Evolutionary conservation across 108 stramenopile genomes (phyloP), one percentile per base, ranked within the genome.

Genomic region (Chaetoceros tenuissimus): DNA sequence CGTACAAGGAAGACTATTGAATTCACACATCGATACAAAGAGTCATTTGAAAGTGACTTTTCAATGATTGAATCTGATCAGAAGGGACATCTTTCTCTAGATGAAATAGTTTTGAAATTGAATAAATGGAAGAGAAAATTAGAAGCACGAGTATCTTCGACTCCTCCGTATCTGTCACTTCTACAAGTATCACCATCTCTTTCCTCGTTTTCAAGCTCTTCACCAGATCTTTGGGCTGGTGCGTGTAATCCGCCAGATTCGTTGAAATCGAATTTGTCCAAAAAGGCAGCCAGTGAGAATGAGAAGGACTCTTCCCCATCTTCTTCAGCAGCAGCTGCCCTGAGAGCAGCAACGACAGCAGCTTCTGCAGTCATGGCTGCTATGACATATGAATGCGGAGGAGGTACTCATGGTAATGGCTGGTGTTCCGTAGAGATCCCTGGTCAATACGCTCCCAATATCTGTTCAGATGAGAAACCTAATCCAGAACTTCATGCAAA

Each of bases 381-480:
- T 51, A 80, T 80, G 21, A 74, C 74, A 31, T 54, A 62, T 23
- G 88, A 87, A 72, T 82, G 86, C 1, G 48, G 80, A 7, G 83
- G 82, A 43, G 89, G 88, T 0, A 73, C 86, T 54, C 79, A 71
- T 49, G 90, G 89, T 23, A 85, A 84, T 34, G 87, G 85, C 21
- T 74, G 84, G 45, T 67, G 87, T 17, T 46, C 72, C 10, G 78
- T 94, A 21, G 92, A 94, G 66, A 90, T 94, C 62, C 92, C 92
- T 44, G 92, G 92, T 0, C 82, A 87, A 53, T 94, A 94, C 61
- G 64, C 73, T 30, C 87, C 87, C 28, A 88, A 84, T 24, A 59
- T 66, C 18, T 60, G 75, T 19, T 58, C 60, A 2, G 90, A 88
- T 65, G 64, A 48, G 18, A 79, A 74, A 53, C 92, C 92, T 10